Evolutionary conservation across 768 basidiomycete genomes (phyloP).

Genomic region (Mycena rebaudengoi): DNA sequence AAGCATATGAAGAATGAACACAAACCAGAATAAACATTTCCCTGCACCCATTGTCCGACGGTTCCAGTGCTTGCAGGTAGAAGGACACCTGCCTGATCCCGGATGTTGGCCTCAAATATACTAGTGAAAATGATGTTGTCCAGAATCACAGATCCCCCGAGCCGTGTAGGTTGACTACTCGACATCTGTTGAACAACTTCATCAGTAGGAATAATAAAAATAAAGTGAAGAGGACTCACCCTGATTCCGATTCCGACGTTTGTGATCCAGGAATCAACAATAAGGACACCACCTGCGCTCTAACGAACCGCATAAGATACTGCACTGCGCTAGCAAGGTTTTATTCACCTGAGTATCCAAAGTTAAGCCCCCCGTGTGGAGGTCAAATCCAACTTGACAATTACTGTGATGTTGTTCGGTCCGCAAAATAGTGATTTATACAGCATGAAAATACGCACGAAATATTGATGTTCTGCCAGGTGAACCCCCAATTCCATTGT

Average conservation of each 20-base stretch:
- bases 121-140: constrained; percentile 1
- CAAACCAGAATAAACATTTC: background rate
- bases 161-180: background rate
- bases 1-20: background rate
- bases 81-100: background rate
- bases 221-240: background rate
- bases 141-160: constrained; percentile 5
- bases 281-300: constrained; percentile 1
- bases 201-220: background rate
- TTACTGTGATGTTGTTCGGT: background rate
- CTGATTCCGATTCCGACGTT: constrained; percentile 3
- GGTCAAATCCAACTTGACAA: constrained; percentile 8
- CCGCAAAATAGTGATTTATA: background rate
- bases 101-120: background rate
- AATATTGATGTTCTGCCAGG: constrained; percentile 13
- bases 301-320: background rate
- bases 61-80: background rate
- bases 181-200: background rate
- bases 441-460: background rate
- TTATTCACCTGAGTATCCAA: background rate
- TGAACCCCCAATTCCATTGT: constrained; percentile 9
- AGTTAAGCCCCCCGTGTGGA: constrained; percentile 1
- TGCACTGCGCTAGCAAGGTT: background rate
- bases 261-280: background rate
- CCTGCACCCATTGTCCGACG: background rate